Evolutionary conservation across 2,329 filamentous ascomycete genomes (phyloP).

Genomic region (Uncinocarpus reesii): DNA sequence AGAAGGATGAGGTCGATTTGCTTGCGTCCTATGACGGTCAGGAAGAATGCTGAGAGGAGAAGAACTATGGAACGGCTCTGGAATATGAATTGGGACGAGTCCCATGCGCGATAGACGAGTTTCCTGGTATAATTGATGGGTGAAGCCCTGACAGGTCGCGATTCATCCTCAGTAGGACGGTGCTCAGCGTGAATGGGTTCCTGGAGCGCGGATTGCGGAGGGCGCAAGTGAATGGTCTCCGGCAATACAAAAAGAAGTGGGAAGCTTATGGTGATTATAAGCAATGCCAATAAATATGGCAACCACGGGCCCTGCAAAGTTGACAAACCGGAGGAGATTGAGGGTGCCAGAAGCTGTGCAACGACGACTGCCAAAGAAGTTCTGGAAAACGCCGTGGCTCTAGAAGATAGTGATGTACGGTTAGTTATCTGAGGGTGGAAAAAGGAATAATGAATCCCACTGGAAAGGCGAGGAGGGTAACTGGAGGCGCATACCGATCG

Average conservation of each 20-base stretch:
- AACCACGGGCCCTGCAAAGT: constrained; percentile 30
- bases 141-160: background rate
- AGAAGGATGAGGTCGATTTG: constrained; percentile 41
- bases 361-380: constrained; percentile 33
- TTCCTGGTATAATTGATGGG: background rate
- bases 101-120: constrained; percentile 9
- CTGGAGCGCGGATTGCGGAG: constrained; percentile 2
- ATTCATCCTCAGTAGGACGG: background rate
- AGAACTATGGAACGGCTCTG: constrained; percentile 34
- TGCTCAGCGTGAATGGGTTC: background rate
- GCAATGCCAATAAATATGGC: constrained; percentile 30
- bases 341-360: constrained; percentile 32
- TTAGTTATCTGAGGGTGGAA: background rate
- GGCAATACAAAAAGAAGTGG: constrained; percentile 29
- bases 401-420: constrained; percentile 14
- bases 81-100: constrained; percentile 22
- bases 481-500: constrained; percentile 27
- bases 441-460: background rate
- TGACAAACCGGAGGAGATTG: constrained; percentile 35
- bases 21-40: constrained; percentile 41
- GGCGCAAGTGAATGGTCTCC: constrained; percentile 29
- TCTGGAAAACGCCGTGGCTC: constrained; percentile 34
- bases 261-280: constrained; percentile 26
- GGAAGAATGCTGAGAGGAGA: constrained; percentile 39
- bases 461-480: no score